Evolutionary conservation across 2,329 filamentous ascomycete species (phyloP), one percentile per base, ranked within the genome.

Genomic region (Aspergillus piperis): DNA sequence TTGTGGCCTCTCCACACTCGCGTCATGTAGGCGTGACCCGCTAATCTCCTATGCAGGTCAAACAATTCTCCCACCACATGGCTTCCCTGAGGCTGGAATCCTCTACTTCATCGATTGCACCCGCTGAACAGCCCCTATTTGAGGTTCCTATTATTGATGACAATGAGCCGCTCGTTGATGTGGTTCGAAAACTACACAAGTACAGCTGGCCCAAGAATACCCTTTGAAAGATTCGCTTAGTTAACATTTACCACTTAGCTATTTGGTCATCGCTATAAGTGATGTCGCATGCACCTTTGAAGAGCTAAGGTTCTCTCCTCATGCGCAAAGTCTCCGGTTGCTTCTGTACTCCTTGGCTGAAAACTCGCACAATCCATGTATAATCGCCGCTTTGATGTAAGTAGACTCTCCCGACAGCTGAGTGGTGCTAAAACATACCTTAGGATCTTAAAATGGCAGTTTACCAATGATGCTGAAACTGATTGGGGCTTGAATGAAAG

Each of bases 401-500:
- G 78, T 71, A 17, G 17, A 44, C 10, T 17, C 3, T n/a, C 3
- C 39, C 27, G 19, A 15, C 13, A 8, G 30, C 52, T 32, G 8
- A 13, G 6, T 49, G n/a, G 15, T 19, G 13, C 5, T 49, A 30
- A 49, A 17, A 36, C 13, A 36, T 2, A 32, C 39, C 23, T 7
- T 50, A 86, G 84, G 69, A 84, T 84, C 15, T 68, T 86, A 44
- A 85, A 84, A 71, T 84, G 82, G 67, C 81, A 86, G 54, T 87
- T 86, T 66, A 74, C 75, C 17, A 79, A 79, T 11, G 71, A 79
- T 3, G 80, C 83, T 44, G 73, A 81, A 51, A 81, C 83, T 53
- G 84, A 86, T 61, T 80, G 82, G 59, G 84, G 83, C 1, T 74
- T 87, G 27, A 84, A 86, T 58, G 78, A 83, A 66, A 82, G 82